Base-by-base conservation (phyloP, 2,329 filamentous ascomycete genomes). In the Lecanoromycetidae sp. region DNA sequence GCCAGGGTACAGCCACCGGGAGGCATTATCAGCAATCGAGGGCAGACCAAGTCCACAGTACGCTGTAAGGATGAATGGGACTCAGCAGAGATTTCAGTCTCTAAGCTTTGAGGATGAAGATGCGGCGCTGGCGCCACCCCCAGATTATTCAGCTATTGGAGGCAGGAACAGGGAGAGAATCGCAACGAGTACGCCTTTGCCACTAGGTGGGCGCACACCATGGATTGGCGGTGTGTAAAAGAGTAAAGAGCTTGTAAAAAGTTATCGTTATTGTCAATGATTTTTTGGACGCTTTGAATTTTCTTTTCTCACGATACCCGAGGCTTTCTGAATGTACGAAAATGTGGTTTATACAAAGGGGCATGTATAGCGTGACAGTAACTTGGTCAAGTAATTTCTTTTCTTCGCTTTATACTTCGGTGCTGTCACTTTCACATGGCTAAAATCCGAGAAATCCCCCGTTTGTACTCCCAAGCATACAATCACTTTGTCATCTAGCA, bases 21-120 rank as follows among this genome's bases (percentile, higher is more conserved):
- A 32, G 9, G 33, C 23, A 10, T 30, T 42, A 13, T 22, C 32
- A 12, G 40, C 33, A 8, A 29, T 42, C 13, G 6, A 35, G 3
- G 8, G 20, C n/a, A n/a, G 30, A 15, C 26, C 23, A 9, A 15
- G 20, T n/a, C 17, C 44, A 10, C 22, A 46, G 15, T 25, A 40
- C 4, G 40, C 19, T n/a, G 35, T 33, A 3, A 44, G 40, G 4
- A 46, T 27, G 20, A 17, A 29, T 15, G 23, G 38, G 2, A 35
- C 45, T n/a, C 49, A 48, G 27, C 49, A 44, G 15, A 40, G 49
- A 13, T 51, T 48, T n/a, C 49, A 48, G 17, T 51, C 49, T 15
- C 17, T 51, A 35, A 40, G 39, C 27, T 51, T 51, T 29, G 49
- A 51, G 1, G 26, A 40, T 7, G 49, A 51, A 25, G 43, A 39